Base-by-base conservation (phyloP, 345 rosid species). In the Melaleuca quinquenervia region DNA sequence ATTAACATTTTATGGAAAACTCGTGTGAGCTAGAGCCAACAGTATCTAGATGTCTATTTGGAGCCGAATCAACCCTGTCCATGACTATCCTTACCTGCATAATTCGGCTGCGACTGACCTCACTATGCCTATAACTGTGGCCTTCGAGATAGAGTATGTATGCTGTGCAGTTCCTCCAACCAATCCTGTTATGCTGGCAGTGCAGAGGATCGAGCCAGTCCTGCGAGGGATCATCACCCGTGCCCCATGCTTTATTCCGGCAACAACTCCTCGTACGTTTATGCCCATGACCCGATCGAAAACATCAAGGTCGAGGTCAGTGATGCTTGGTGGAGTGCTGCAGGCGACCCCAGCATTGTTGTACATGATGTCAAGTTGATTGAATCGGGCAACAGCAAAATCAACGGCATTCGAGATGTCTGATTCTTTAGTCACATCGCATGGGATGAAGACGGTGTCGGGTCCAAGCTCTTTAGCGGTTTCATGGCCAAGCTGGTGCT, bases 301-400 rank as follows among this genome's bases (percentile, higher is more conserved):
- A 82, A 64, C 87, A 41, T 85, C 88, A 52, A 95, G 94, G 88
- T 97, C 96, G 16, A 95, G 98, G 83, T 94, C 95, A 8, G 90
- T 90, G 27, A 95, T 90, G 84, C 95, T 94, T 5, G 88, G 91
- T 15, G 95, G 90, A 50, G 94, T 91, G 48, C 83, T 83, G 93
- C 99, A 93, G 24, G 97, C 90, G 0, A 94, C 86, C 54, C 99
- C 99, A 1, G 98, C 97, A 56, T 97, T 97, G 92, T 91, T 93
- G 93, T 90, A 94, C 98, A 95, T 94, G 85, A 95, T 92, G 82
- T 95, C 96, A 7, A 97, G 95, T 82, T 90, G 89, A 82, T 86
- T 82, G 86, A 91, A 87, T 53, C 58, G 86, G 8, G 94, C 91
- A 75, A 95, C 85, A 36, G 98, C 48, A 32, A 92, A 95, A 86